A percentile compares a stretch with the other conserved stretches of the same genome.
Conservation (phyloP, 768 basidiomycete species). For the Plicaturopsis crispa region DNA sequence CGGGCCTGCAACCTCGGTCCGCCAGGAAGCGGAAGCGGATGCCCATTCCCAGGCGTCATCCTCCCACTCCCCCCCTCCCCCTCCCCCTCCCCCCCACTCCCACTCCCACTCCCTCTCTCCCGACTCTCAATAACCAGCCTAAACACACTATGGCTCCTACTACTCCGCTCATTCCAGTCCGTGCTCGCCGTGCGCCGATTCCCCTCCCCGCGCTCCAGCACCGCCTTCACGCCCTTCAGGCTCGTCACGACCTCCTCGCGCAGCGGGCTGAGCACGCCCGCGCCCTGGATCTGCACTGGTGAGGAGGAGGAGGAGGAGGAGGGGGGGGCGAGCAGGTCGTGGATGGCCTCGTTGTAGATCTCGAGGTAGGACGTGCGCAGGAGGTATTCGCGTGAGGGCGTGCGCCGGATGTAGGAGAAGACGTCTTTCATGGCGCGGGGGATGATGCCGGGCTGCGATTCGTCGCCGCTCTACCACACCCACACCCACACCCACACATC, state of each 20-base stretch:
- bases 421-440: constrained; percentile 90
- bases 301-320: constrained; percentile 34
- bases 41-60: constrained; percentile 44
- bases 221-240: constrained; percentile 77
- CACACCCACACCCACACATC: constrained; percentile 27
- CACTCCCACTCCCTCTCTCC: constrained; percentile 48
- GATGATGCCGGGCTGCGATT: constrained; percentile 89
- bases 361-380: constrained; percentile 94
- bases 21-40: constrained; percentile 41
- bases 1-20: constrained; percentile 65
- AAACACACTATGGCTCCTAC: constrained; percentile 92
- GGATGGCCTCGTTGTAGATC: constrained; percentile 90
- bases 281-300: constrained; percentile 71
- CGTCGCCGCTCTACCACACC: constrained; percentile 53
- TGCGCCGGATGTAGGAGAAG: constrained; percentile 73
- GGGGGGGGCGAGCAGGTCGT: constrained; percentile 79
- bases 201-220: constrained; percentile 79
- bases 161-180: constrained; percentile 98
- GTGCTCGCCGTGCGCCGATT: constrained; percentile 88
- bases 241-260: constrained; percentile 93
- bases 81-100: constrained; percentile 31
- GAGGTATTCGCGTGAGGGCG: constrained; percentile 82
- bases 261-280: constrained; percentile 62
- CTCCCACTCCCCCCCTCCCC: constrained; percentile 26
- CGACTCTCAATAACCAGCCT: constrained; percentile 87